Percentiles rank a stretch among this genome's conserved stretches.
Conservation (phyloP, 352 stramenopile species). For the Pythium brachiatum region DNA sequence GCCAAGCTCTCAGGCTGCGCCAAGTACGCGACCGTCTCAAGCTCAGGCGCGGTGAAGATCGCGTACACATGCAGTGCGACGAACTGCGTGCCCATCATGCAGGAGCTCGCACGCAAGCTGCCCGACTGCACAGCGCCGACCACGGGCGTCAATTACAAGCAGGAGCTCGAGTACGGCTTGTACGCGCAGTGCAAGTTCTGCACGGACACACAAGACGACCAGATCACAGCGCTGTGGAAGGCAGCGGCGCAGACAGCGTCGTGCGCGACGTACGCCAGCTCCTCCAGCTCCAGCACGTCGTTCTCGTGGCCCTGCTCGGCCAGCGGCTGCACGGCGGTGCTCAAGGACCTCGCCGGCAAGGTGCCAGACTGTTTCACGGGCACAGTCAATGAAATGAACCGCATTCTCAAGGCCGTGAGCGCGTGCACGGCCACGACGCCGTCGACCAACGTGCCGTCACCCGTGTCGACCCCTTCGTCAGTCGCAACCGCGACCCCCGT, state of each 20-base stretch:
- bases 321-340: conserved; percentile 10
- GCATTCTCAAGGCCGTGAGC: conserved; percentile 15
- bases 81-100: conserved; percentile 7
- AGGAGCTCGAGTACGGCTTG: conserved; percentile 1
- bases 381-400: conserved; percentile 5
- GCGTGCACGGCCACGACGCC: conserved; percentile 16
- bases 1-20: conserved; percentile 7
- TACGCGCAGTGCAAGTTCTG: conserved; percentile 20
- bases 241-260: neutral
- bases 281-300: conserved; percentile 4
- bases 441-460: neutral
- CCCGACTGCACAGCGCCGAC: conserved; percentile 9
- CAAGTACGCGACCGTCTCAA: conserved; percentile 4
- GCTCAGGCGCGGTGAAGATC: conserved; percentile 5
- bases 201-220: conserved; percentile 8
- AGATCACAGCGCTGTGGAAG: conserved; percentile 15
- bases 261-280: conserved; percentile 7
- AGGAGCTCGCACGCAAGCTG: conserved; percentile 16
- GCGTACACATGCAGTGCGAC: conserved; percentile 12
- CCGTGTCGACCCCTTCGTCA: neutral
- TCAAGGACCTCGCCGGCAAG: conserved; percentile 14
- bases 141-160: conserved; percentile 12
- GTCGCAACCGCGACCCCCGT: neutral
- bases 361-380: conserved; percentile 13
- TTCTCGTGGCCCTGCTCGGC: conserved; percentile 23